phyloP scores from a whole-genome alignment of 257 asterid genomes.

The Solanum tarapatanum region DNA sequence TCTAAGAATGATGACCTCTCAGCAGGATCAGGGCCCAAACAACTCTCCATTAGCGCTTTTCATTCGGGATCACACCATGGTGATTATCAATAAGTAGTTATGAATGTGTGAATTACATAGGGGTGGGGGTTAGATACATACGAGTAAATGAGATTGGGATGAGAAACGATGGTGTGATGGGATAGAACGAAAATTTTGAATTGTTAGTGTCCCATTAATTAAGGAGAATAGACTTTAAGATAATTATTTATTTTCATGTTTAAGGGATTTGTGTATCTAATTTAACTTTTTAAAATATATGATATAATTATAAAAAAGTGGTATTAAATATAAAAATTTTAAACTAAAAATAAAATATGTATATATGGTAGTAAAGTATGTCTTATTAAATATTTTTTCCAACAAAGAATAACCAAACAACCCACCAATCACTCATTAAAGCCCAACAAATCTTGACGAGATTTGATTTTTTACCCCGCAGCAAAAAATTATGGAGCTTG shows the following conservation, averaged over 20 bases:
- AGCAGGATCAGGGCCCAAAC: conserved; percentile 68
- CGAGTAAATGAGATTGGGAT: not conserved
- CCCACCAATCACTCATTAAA: too few species aligned
- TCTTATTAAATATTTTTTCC: not conserved
- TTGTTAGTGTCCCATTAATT: not conserved
- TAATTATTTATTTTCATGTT: not conserved
- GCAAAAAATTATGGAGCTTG: too few species aligned
- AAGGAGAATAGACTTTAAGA: not conserved
- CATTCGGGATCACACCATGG: conserved; percentile 96
- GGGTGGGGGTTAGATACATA: not conserved
- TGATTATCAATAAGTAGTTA: conserved; percentile 4
- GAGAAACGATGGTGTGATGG: not conserved
- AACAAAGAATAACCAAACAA: too few species aligned
- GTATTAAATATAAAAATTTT: too few species aligned
- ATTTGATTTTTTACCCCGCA: too few species aligned
- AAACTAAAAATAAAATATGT: too few species aligned
- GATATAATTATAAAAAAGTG: not conserved
- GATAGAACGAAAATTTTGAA: too few species aligned
- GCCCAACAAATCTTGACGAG: too few species aligned
- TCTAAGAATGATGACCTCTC: conserved; percentile 80
- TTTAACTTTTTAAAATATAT: not conserved
- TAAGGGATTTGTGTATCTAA: not conserved
- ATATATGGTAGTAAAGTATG: not conserved
- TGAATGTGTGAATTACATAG: not conserved
- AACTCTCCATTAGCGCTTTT: conserved; percentile 87